Percentiles rank a stretch among this genome's conserved stretches.
Conservation (phyloP, 768 basidiomycete genomes). For the Boletus subparvulus region DNA sequence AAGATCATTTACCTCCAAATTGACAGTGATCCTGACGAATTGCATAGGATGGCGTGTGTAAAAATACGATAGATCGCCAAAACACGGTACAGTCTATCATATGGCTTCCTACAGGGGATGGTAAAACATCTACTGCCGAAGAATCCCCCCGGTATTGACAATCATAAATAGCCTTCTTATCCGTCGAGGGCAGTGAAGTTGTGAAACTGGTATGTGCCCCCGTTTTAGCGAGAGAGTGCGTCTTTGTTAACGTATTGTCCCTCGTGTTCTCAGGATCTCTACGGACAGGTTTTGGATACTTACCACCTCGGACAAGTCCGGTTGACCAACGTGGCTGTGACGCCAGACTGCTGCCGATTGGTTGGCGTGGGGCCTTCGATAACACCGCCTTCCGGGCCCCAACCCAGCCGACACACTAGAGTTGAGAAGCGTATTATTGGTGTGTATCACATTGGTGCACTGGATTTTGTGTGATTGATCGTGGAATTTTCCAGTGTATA, state of each 20-base stretch:
- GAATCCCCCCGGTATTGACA: constrained; percentile 11
- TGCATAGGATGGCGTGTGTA: constrained; percentile 49
- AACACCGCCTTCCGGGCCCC: constrained; percentile 41
- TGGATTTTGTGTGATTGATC: constrained; percentile 1
- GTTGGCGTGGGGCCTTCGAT: constrained; percentile 50
- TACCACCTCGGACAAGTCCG: constrained; percentile 46
- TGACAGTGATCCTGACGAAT: constrained; percentile 7
- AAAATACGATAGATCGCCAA: constrained; percentile 48
- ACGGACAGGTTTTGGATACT: constrained; percentile 43
- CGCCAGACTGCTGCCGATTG: constrained; percentile 46
- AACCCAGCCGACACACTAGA: constrained; percentile 47
- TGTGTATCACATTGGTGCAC: constrained; percentile 22
- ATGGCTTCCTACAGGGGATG: constrained; percentile 51
- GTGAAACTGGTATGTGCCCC: constrained; percentile 40
- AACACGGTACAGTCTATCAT: constrained; percentile 48
- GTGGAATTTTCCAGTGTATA: constrained; percentile 41
- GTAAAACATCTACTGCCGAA: constrained; percentile 25
- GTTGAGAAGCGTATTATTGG: constrained; percentile 56
- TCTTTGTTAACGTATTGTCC: constrained; percentile 16
- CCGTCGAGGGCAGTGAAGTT: constrained; percentile 49
- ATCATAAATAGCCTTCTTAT: constrained; percentile 44
- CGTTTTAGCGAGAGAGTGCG: constrained; percentile 2
- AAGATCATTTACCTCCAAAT: constrained; percentile 9
- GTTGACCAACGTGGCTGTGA: constrained; percentile 51
- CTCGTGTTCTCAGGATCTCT: constrained; percentile 38